phyloP scores from a whole-genome alignment of 345 rosid species.

The Dovyalis caffra region DNA sequence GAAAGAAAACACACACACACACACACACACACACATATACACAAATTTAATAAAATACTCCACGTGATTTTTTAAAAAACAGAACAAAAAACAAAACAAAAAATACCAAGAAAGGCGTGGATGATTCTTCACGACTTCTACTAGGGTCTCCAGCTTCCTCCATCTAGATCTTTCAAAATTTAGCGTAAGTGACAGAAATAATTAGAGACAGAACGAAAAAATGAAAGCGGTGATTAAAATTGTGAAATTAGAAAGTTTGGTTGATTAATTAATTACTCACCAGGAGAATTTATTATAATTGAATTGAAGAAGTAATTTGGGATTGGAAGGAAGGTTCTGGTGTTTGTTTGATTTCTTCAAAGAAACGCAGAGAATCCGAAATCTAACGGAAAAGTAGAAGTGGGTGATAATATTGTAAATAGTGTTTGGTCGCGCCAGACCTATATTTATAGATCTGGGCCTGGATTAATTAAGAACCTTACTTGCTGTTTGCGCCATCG shows the following conservation, averaged over 20 bases:
- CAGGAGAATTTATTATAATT: not conserved
- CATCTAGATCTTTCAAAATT: conserved; percentile 25
- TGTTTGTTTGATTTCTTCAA: not conserved
- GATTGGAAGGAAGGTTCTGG: too few relatives aligned
- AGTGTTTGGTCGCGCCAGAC: too few relatives aligned
- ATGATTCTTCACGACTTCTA: conserved; percentile 30
- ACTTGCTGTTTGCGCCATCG: too few relatives aligned
- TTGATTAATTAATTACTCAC: not conserved
- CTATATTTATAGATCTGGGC: too few relatives aligned
- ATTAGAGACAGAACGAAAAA: too few relatives aligned
- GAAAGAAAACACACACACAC: too few relatives aligned
- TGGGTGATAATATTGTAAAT: too few relatives aligned
- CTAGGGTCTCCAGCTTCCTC: conserved; percentile 37
- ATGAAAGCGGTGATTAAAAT: not conserved
- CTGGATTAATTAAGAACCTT: too few relatives aligned
- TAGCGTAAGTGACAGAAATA: not conserved
- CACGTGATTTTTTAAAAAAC: not conserved
- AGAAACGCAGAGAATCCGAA: not conserved
- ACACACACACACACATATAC: too few relatives aligned
- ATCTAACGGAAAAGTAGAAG: too few relatives aligned
- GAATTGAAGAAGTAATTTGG: too few relatives aligned
- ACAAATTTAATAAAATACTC: not conserved
- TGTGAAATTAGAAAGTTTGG: too few relatives aligned
- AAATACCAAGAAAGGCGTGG: conserved; percentile 20
- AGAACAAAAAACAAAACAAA: not conserved